Evolutionary conservation across 768 basidiomycete species (phyloP).

Genomic region (Mycena vulgaris): DNA sequence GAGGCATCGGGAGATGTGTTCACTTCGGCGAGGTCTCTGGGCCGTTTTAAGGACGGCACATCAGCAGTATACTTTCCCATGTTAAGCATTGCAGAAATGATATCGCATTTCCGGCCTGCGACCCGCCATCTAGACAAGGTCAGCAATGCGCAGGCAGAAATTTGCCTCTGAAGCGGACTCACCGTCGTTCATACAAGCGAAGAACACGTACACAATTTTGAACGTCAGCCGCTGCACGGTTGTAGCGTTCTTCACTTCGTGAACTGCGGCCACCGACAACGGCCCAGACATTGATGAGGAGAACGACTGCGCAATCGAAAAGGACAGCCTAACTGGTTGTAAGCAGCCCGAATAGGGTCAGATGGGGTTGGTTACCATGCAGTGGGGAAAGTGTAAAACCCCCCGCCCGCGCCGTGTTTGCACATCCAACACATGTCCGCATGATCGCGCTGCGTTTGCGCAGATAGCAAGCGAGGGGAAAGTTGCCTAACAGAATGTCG

Average conservation of each 20-base stretch:
- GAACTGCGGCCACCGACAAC: too few relatives aligned
- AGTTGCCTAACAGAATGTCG: constrained; percentile 59
- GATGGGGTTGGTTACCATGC: constrained; percentile 21
- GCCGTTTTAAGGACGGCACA: constrained; percentile 9
- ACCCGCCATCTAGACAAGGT: constrained; percentile 14
- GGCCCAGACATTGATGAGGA: too few relatives aligned
- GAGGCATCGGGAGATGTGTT: background rate
- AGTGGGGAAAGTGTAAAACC: background rate
- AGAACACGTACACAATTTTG: constrained; percentile 51
- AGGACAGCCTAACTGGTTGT: constrained; percentile 38
- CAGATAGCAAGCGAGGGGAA: constrained; percentile 5
- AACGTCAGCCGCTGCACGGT: constrained; percentile 54
- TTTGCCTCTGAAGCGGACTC: too few relatives aligned
- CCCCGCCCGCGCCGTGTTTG: constrained; percentile 48
- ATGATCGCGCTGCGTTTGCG: constrained; percentile 41
- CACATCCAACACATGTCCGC: constrained; percentile 61
- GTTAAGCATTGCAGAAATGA: too few relatives aligned
- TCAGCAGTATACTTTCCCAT: background rate
- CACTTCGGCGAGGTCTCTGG: background rate
- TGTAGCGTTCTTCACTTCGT: constrained; percentile 41
- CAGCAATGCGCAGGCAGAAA: too few relatives aligned
- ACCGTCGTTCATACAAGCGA: background rate
- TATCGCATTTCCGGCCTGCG: constrained; percentile 27
- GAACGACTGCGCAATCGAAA: constrained; percentile 56
- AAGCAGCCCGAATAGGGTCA: background rate